Conservation (phyloP, 495 filamentous ascomycete genomes). For the Pyrenopolyporus hunteri region DNA sequence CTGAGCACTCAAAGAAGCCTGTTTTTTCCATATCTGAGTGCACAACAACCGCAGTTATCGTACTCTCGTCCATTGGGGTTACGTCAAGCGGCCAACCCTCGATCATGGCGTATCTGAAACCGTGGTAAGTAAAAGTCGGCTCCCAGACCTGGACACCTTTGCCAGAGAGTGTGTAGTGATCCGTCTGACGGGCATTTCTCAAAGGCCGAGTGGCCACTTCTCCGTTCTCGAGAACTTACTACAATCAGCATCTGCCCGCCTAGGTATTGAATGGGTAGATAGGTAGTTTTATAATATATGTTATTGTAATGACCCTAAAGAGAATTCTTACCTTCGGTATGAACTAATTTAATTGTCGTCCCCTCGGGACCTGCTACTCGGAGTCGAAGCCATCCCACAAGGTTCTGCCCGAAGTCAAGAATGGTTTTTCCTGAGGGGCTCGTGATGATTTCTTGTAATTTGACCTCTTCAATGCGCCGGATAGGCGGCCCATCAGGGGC, state of each 20-base stretch:
- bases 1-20: constrained; percentile 55
- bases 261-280: no score
- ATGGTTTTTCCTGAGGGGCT: constrained; percentile 54
- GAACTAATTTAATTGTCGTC: constrained; percentile 48
- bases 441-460: constrained; percentile 47
- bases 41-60: constrained; percentile 54
- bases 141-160: constrained; percentile 42
- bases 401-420: constrained; percentile 63
- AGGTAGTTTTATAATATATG: no score
- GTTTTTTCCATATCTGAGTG: constrained; percentile 58
- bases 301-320: neutral
- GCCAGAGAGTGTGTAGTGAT: constrained; percentile 48
- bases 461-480: constrained; percentile 42
- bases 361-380: constrained; percentile 44
- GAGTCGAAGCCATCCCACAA: constrained; percentile 57
- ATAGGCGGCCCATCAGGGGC: constrained; percentile 52
- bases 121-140: constrained; percentile 61
- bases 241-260: no score
- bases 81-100: constrained; percentile 51
- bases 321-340: constrained; percentile 49
- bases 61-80: constrained; percentile 27
- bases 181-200: constrained; percentile 52
- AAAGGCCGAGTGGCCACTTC: constrained; percentile 59
- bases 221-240: constrained; percentile 54
- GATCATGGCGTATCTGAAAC: constrained; percentile 60